Evolutionary conservation across 2,329 filamentous ascomycete species (phyloP).

Genomic region (Cytospora paraplurivora): DNA sequence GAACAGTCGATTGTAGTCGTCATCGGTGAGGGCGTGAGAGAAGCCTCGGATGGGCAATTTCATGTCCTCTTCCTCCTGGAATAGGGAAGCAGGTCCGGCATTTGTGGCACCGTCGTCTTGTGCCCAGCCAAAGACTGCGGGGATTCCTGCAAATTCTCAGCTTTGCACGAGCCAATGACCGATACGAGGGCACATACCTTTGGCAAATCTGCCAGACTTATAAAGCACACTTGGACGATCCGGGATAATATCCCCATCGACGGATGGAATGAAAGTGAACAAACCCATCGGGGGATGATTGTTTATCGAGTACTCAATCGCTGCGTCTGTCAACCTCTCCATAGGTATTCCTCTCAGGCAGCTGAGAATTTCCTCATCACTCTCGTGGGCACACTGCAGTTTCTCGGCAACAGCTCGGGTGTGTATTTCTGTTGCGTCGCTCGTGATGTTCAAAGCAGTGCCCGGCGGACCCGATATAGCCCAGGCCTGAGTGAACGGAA

Average conservation of each 20-base stretch:
- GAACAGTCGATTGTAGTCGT: constrained; percentile 34
- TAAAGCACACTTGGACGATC: constrained; percentile 34
- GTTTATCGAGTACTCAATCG: constrained; percentile 34
- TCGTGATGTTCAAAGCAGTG: constrained; percentile 37
- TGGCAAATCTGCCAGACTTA: constrained; percentile 30
- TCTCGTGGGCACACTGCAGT: constrained; percentile 28
- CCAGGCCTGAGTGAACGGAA: constrained; percentile 39
- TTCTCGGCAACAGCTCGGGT: constrained; percentile 33
- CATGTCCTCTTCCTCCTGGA: constrained; percentile 34
- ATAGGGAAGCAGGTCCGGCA: constrained; percentile 31
- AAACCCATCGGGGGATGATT: constrained; percentile 36
- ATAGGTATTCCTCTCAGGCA: constrained; percentile 34
- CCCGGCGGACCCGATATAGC: constrained; percentile 41
- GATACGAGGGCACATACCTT: constrained; percentile 17
- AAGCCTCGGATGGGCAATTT: constrained; percentile 31
- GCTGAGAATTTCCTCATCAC: constrained; percentile 29
- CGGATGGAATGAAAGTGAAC: constrained; percentile 36
- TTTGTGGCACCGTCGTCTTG: constrained; percentile 37
- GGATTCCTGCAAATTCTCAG: constrained; percentile 30
- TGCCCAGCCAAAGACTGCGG: constrained; percentile 35
- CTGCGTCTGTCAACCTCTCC: constrained; percentile 31
- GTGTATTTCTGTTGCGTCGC: constrained; percentile 36
- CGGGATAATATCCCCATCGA: constrained; percentile 36
- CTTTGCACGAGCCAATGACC: constrained; percentile 28
- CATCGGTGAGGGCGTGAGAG: constrained; percentile 32